phyloP scores from a whole-genome alignment of 2,329 filamentous ascomycete species.

The Malbranchea cinnamomea region DNA sequence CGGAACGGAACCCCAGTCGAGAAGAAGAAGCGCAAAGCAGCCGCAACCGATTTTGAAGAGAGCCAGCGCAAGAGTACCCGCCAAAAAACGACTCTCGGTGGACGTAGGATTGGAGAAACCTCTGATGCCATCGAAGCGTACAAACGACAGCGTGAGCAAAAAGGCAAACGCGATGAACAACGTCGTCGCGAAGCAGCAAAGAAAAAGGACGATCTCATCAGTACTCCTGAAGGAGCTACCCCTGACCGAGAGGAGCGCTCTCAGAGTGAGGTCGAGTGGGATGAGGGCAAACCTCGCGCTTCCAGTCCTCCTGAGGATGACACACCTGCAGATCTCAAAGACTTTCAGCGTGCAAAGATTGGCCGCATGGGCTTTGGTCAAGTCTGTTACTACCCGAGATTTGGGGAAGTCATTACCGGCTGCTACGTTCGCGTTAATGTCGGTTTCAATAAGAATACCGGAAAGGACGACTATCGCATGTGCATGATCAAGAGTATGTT shows the following conservation, averaged over 20 bases:
- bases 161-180: slow-evolving; percentile 34
- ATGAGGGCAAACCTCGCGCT: slow-evolving; percentile 39
- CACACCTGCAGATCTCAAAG: slow-evolving; percentile 56
- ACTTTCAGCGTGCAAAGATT: slow-evolving; percentile 71
- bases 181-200: slow-evolving; percentile 27
- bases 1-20: slow-evolving; percentile 39
- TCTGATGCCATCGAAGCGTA: slow-evolving; percentile 60
- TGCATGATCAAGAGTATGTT: slow-evolving; percentile 65
- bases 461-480: slow-evolving; percentile 72
- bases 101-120: slow-evolving; percentile 52
- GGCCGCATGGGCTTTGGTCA: slow-evolving; percentile 76
- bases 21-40: slow-evolving; percentile 58
- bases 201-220: slow-evolving; percentile 42
- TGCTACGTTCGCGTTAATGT: slow-evolving; percentile 78
- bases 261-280: slow-evolving; percentile 70
- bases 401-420: slow-evolving; percentile 65
- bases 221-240: slow-evolving; percentile 45
- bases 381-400: slow-evolving; percentile 85
- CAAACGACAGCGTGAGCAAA: slow-evolving; percentile 46
- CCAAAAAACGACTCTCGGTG: slow-evolving; percentile 51
- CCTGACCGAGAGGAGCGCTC: slow-evolving; percentile 50
- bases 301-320: slow-evolving; percentile 45
- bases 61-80: slow-evolving; percentile 58
- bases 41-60: slow-evolving; percentile 64
- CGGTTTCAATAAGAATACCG: slow-evolving; percentile 58